phyloP scores from a whole-genome alignment of 2,329 filamentous ascomycete genomes.

The Ceratocystis destructans region DNA sequence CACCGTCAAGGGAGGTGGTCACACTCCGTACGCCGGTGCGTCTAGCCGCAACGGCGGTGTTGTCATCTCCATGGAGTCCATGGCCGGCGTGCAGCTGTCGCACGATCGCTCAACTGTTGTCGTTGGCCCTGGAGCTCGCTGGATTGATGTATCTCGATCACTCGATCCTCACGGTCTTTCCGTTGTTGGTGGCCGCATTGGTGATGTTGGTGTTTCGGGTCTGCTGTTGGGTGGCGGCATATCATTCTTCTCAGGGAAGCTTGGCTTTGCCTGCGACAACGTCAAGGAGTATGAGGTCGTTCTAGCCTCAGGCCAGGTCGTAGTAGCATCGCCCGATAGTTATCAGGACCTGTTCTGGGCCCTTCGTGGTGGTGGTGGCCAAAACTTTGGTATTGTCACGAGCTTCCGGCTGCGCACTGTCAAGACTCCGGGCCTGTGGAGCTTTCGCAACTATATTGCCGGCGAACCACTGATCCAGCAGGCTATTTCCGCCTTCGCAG shows the following conservation, averaged over 20 bases:
- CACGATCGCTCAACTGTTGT: slow-evolving; percentile 26
- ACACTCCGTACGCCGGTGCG: slow-evolving; percentile 23
- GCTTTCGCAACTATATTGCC: slow-evolving; percentile 11
- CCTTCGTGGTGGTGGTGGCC: slow-evolving; percentile 37
- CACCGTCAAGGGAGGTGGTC: slow-evolving; percentile 27
- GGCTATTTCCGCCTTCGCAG: slow-evolving; percentile 18
- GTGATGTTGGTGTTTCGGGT: slow-evolving; percentile 25
- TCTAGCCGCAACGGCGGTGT: slow-evolving; percentile 24
- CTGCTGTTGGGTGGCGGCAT: slow-evolving; percentile 23
- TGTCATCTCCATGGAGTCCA: slow-evolving; percentile 21
- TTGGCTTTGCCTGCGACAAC: slow-evolving; percentile 34
- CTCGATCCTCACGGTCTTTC: slow-evolving; percentile 26
- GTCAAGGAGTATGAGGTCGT: slow-evolving; percentile 33
- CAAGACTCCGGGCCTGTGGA: slow-evolving; percentile 28
- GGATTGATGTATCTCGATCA: slow-evolving; percentile 25
- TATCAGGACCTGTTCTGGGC: slow-evolving; percentile 45
- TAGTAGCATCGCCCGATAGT: slow-evolving; percentile 29
- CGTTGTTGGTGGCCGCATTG: slow-evolving; percentile 33
- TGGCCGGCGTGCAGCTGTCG: slow-evolving; percentile 18
- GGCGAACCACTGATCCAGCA: background rate
- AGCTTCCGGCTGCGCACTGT: slow-evolving; percentile 33
- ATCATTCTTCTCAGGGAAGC: slow-evolving; percentile 23
- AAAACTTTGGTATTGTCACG: slow-evolving; percentile 42
- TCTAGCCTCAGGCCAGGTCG: slow-evolving; percentile 31
- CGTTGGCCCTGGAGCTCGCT: slow-evolving; percentile 34